Conservation (phyloP, 2,329 filamentous ascomycete genomes). For the Rhynchosporium secalis region DNA sequence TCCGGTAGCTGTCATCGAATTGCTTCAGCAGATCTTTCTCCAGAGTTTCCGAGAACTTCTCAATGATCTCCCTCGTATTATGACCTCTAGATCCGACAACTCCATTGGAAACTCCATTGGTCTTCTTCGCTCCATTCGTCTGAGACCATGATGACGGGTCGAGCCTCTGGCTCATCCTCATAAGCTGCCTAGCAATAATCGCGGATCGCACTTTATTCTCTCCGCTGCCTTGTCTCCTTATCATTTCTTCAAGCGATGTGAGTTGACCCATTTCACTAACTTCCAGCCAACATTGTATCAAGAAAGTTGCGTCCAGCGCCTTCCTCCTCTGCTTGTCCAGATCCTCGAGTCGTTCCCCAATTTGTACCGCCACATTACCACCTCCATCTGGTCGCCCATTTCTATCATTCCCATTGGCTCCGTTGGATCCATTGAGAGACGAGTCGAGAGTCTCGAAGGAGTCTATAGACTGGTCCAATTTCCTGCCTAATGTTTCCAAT, state of each 20-base stretch:
- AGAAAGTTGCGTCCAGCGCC: slow-evolving; percentile 88
- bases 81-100: slow-evolving; percentile 47
- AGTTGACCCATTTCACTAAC: slow-evolving; percentile 88
- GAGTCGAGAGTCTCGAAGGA: slow-evolving; percentile 89
- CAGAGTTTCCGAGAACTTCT: slow-evolving; percentile 93
- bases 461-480: slow-evolving; percentile 88
- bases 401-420: slow-evolving; percentile 49
- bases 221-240: slow-evolving; percentile 74
- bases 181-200: slow-evolving; percentile 87
- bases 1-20: slow-evolving; percentile 95
- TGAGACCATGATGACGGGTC: slow-evolving; percentile 74
- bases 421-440: slow-evolving; percentile 66
- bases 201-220: slow-evolving; percentile 95
- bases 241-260: slow-evolving; percentile 81
- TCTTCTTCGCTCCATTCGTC: slow-evolving; percentile 54
- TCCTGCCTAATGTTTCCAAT: slow-evolving; percentile 80
- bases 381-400: slow-evolving; percentile 56
- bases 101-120: slow-evolving; percentile 49
- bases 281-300: slow-evolving; percentile 96
- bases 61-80: slow-evolving; percentile 84
- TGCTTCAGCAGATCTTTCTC: slow-evolving; percentile 95
- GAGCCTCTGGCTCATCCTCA: slow-evolving; percentile 89
- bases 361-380: slow-evolving; percentile 90
- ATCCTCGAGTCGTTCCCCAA: slow-evolving; percentile 90
- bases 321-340: slow-evolving; percentile 87